Conservation (phyloP, 2,329 filamentous ascomycete species). For the Colletotrichum tropicale region DNA sequence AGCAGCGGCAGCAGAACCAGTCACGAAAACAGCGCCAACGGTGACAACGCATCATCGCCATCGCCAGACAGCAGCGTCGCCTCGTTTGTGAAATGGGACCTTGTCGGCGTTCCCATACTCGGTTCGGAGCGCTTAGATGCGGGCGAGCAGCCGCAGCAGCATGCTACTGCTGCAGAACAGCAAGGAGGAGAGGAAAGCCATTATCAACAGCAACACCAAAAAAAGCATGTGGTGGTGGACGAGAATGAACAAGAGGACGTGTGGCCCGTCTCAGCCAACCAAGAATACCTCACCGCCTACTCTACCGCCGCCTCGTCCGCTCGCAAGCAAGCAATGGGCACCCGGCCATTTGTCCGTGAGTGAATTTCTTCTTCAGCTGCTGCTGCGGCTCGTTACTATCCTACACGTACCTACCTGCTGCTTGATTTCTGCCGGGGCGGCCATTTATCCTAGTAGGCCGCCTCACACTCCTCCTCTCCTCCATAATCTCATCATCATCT, state of each 20-base stretch:
- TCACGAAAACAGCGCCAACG: neutral
- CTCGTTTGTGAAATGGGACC: conserved; percentile 19
- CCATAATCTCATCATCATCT: neutral
- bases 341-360: conserved; percentile 38
- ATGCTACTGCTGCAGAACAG: neutral
- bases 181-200: neutral
- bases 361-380: conserved; percentile 15
- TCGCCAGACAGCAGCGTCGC: neutral
- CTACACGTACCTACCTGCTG: neutral
- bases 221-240: conserved; percentile 4
- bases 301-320: conserved; percentile 35
- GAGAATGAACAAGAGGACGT: conserved; percentile 24
- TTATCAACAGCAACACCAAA: neutral
- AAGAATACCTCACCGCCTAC: conserved; percentile 33
- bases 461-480: neutral
- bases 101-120: neutral
- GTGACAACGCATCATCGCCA: neutral
- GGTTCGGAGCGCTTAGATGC: conserved; percentile 1
- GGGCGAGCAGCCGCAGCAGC: neutral
- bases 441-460: neutral
- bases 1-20: neutral
- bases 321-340: conserved; percentile 33
- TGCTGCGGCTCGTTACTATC: neutral
- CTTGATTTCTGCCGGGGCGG: neutral
- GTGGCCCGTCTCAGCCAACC: conserved; percentile 32